Evolutionary conservation across 2,329 filamentous ascomycete genomes (phyloP).

Genomic region (Monascus ruber): DNA sequence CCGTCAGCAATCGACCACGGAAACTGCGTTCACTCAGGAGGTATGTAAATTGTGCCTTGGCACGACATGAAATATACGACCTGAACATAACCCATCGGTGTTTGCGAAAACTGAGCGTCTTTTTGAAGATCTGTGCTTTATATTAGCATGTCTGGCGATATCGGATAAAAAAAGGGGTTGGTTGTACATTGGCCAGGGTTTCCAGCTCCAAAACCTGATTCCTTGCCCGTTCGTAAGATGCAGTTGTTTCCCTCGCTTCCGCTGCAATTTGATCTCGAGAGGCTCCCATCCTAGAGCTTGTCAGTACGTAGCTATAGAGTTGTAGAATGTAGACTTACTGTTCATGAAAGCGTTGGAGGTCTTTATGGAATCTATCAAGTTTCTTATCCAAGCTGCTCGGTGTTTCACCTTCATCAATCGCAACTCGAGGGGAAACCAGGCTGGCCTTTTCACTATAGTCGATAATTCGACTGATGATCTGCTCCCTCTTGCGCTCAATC

Average conservation of each 20-base stretch:
- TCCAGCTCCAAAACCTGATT: conserved; percentile 27
- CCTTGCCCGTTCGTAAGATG: conserved; percentile 25
- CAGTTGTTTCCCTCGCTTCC: conserved; percentile 26
- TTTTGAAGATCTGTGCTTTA: conserved; percentile 36
- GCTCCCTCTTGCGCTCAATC: conserved; percentile 39
- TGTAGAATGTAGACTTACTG: conserved; percentile 23
- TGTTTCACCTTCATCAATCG: conserved; percentile 55
- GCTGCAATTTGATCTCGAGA: conserved; percentile 54
- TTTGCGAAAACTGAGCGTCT: conserved; percentile 57
- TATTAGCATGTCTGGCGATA: background rate
- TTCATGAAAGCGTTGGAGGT: conserved; percentile 47
- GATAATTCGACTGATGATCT: conserved; percentile 38
- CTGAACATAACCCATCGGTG: conserved; percentile 73
- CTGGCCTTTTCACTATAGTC: conserved; percentile 47
- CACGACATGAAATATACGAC: conserved; percentile 70
- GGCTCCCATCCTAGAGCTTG: conserved; percentile 42
- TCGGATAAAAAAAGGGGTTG: conserved; percentile 7
- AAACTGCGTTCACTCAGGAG: conserved; percentile 83
- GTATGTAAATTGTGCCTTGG: conserved; percentile 76
- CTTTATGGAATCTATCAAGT: conserved; percentile 42
- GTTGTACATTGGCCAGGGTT: conserved; percentile 28
- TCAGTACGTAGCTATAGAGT: conserved; percentile 12
- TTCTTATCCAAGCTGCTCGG: conserved; percentile 39
- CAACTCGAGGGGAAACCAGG: conserved; percentile 45
- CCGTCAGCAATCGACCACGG: conserved; percentile 65